phyloP scores from a whole-genome alignment of 1,139 yeast species.

The Kurtzmaniella quercitrusa region DNA sequence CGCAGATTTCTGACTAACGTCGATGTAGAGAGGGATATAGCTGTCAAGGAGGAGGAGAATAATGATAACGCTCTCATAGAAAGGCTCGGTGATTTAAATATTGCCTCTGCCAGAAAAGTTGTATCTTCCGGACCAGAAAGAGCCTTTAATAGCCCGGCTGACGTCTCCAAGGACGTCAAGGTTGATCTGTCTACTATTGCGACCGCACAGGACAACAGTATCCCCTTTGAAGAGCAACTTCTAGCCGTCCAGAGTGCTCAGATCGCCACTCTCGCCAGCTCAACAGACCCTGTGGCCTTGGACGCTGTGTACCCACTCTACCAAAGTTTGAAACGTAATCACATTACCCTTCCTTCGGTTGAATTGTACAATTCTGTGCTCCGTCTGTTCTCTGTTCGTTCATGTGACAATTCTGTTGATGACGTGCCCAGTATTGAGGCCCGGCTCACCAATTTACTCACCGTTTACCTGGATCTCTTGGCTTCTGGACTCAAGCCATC shows the following conservation, averaged over 20 bases:
- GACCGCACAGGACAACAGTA: conserved; percentile 1
- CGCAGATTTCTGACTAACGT: not conserved
- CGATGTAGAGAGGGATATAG: not conserved
- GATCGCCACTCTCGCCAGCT: conserved; percentile 10
- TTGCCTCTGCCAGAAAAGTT: no score
- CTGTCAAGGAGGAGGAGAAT: no score
- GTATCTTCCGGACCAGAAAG: no score
- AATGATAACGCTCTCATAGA: no score
- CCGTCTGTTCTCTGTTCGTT: conserved; percentile 27
- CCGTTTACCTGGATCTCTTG: conserved; percentile 64
- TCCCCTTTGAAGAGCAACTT: conserved; percentile 20
- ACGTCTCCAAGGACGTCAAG: no score
- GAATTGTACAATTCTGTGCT: conserved; percentile 36
- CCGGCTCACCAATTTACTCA: conserved; percentile 53
- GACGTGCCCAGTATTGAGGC: conserved; percentile 28
- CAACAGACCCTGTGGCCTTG: conserved; percentile 17
- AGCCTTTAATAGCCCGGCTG: no score
- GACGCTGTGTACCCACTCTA: conserved; percentile 39
- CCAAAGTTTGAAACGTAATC: conserved; percentile 39
- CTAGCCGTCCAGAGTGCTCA: conserved; percentile 18
- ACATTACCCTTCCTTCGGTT: conserved; percentile 26
- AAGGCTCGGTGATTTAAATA: no score
- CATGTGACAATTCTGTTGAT: conserved; percentile 20
- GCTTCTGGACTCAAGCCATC: conserved; percentile 47
- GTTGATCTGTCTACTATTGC: no score